Evolutionary conservation across 129 eudicot genomes (phyloP), one percentile per base, ranked within the genome.

Genomic region (Centrapalus pauciflorus): DNA sequence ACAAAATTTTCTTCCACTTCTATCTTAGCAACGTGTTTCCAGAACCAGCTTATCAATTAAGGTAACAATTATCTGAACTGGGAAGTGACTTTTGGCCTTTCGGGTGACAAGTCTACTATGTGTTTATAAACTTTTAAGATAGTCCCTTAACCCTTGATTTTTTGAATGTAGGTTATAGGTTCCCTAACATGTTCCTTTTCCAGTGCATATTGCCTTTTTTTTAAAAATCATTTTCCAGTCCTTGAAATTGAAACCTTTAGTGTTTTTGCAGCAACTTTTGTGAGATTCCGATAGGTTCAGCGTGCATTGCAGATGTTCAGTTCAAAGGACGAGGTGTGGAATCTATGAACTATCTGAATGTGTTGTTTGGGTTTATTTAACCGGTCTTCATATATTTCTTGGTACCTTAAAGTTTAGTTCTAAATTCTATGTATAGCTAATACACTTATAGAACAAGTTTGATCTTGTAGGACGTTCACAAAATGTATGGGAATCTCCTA

Each of bases 401-500:
- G 1, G 20, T 30, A n/a, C 9, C n/a, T 6, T 17, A 3, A n/a
- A n/a, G 1, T 5, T 2, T 19, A 12, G 49, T 33, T 1, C 0
- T 12, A 7, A 9, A 35, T 33, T 27, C 6, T 54, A 40, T 41
- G 5, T 29, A 8, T 41, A 2, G 16, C 30, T 43, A n/a, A 50
- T 59, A 8, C 24, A 10, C 17, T 65, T 54, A 37, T 38, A 3
- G 28, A 28, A 43, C 8, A 7, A 19, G 55, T 43, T 27, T 0
- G 38, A 28, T 48, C 62, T 64, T 72, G 23, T 43, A 89, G 97
- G 99, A 5, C 70, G 97, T 30, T 82, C 95, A 9, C 79, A 76
- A 60, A 94, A 94, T 84, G 80, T 78, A 32, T 94, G 99, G 99
- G 95, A 93, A 64, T 93, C 98, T 65, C 98, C 96, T n/a, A 82